Evolutionary conservation across 306 rosid species (phyloP), one percentile per base, ranked within the genome.

Genomic region (Ormosia emarginata): DNA sequence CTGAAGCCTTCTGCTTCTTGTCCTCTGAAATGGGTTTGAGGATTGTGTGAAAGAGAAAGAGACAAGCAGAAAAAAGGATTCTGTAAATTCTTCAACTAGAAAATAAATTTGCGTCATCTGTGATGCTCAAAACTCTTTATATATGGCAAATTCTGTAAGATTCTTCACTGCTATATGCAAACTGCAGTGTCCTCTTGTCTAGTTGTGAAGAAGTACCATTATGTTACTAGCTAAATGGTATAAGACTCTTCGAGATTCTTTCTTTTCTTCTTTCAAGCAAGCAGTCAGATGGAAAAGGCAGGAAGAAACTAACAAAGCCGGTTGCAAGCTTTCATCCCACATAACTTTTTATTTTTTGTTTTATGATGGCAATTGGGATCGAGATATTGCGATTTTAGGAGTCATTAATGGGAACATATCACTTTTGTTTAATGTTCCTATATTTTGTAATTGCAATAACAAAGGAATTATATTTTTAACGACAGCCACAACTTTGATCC

Each of bases 91-190:
- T 72, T 73, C 3, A 14, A 50, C 39, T 29, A 73, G 75, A 73
- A 73, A 72, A 81, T 37, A 39, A 24, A 73, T 62, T 37, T 62
- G 67, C 67, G 74, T 73, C 74, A 81, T 79, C 1, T 17, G 2
- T 49, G 67, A 40, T 52, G 75, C 67, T 73, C 15, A 81, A 81
- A 49, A 53, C 15, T 14, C 58, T 62, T 24, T 59, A 65, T 15
- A 81, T 14, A 81, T 50, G 80, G 75, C 41, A 73, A 81, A 64
- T 5, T 37, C 43, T 81, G 84, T 71, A 71, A 80, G 84, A 71
- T 72, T 80, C 84, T 80, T 72, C 84, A 62, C 58, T 81, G 79
- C 49, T 34, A 62, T 62, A 29, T 81, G 50, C 69, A 73, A 81
- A 81, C 67, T 41, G 69, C 75, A 67, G 75, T 64, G 61, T 65